Conservation (phyloP, 768 basidiomycete genomes). For the Austroboletus eburneus region DNA sequence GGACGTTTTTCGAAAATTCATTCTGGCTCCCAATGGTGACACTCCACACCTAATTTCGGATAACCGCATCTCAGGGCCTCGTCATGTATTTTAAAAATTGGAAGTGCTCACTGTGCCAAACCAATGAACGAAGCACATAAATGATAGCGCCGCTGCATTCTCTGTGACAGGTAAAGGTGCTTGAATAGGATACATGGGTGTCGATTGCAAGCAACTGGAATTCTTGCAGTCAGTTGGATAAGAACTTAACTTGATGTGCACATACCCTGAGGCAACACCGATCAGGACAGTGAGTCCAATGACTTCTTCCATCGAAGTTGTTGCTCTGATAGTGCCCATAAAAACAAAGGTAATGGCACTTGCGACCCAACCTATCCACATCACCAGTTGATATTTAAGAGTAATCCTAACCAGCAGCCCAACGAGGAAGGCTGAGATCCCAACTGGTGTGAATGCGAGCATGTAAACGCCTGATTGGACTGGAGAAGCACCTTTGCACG, state of each 20-base stretch:
- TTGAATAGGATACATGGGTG: conserved; percentile 42
- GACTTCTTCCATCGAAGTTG: conserved; percentile 20
- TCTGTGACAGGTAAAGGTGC: conserved; percentile 39
- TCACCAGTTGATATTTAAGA: conserved; percentile 32
- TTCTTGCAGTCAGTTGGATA: neutral
- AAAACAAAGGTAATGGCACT: conserved; percentile 34
- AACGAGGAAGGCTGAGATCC: conserved; percentile 27
- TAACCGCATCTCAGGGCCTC: too few species aligned
- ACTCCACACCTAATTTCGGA: conserved; percentile 54
- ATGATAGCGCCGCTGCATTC: conserved; percentile 43
- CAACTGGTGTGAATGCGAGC: conserved; percentile 21
- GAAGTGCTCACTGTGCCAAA: conserved; percentile 33
- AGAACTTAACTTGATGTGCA: neutral
- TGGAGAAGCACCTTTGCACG: conserved; percentile 34
- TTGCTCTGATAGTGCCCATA: conserved; percentile 26
- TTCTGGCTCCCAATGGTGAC: conserved; percentile 42
- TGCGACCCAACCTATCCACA: conserved; percentile 32
- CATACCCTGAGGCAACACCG: conserved; percentile 3
- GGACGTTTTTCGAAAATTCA: too few species aligned
- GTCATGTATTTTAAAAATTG: too few species aligned
- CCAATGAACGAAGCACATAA: conserved; percentile 36
- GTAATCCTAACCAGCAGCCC: conserved; percentile 29
- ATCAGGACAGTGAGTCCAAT: conserved; percentile 11
- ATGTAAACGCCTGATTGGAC: conserved; percentile 26
- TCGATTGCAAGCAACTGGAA: neutral